Base-by-base conservation (phyloP, 108 stramenopile genomes). In the Chaetoceros muelleri region DNA sequence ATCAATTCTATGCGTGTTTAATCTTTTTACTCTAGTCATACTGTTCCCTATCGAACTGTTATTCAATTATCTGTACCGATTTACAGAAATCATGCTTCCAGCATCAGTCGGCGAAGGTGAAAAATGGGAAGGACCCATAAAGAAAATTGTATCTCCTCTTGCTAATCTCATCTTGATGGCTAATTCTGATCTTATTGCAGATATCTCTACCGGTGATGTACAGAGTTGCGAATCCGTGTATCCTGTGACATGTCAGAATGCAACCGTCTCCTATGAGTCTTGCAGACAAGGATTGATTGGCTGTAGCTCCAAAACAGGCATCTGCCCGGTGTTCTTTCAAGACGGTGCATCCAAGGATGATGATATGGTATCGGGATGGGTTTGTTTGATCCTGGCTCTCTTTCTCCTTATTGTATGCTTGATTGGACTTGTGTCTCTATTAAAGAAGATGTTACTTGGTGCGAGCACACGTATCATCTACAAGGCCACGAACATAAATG, bases 401-500 rank as follows among this genome's bases (percentile, higher is more conserved):
- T 19, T 67, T 24, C 24, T 60, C 0, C 49, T 67, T 0, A 51
- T 60, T 20, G n/a, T 67, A 30, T 67, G 64, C 24, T 52, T 71
- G 22, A 44, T 57, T 31, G 34, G 34, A 28, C 58, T 71, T 28
- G 70, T 71, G 44, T 40, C 62, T 52, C 44, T 64, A 27, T 62
- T 71, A 21, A 46, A 31, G 10, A 64, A 28, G 19, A 44, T 65
- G 52, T 31, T 71, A 20, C 63, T 59, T 30, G 64, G 56, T 19
- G 49, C 70, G 28, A 57, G 62, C 27, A 60, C 58, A 8, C 56
- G 40, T 20, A 44, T 55, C 24, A 26, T 71, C 29, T 49, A 53
- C 48, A 64, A 64, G 30, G 70, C 70, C 17, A 60, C 64, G 31
- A 60, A 58, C 44, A 65, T 71, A 34, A 65, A 71, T 52, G 56